These are phyloP conservation scores for Populus tremula DNA, from an alignment of 345 rosid species.

Conservation along the genomic window DNA sequence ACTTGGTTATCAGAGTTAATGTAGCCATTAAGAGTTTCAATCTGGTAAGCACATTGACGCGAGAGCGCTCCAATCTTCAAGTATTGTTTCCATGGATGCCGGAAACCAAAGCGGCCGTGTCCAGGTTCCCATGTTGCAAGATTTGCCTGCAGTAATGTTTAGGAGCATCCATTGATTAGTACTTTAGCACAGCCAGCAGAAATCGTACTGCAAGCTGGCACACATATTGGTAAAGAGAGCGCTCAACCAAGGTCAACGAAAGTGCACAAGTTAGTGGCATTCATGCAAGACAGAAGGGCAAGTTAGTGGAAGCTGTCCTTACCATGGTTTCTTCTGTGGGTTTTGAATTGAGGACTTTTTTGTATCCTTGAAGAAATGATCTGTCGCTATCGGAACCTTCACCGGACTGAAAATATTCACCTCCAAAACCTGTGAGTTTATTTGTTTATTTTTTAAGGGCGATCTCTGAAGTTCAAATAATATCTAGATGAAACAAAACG, in stretches of 20 bases:
- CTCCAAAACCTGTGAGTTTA: conserved; percentile 21
- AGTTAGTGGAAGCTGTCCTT: neutral
- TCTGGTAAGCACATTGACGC: conserved; percentile 28
- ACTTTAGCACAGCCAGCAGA: neutral
- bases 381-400: neutral
- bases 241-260: conserved; percentile 19
- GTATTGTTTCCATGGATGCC: conserved; percentile 36
- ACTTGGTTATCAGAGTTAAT: conserved; percentile 27
- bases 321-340: conserved; percentile 31
- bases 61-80: conserved; percentile 25
- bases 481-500: neutral
- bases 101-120: conserved; percentile 23
- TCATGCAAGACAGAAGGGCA: neutral
- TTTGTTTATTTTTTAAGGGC: neutral
- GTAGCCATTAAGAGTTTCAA: conserved; percentile 29
- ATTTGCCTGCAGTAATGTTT: conserved; percentile 21
- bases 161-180: neutral
- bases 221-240: neutral
- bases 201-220: conserved; percentile 7
- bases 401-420: conserved; percentile 10
- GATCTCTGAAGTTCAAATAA: neutral
- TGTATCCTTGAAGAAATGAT: conserved; percentile 19
- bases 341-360: conserved; percentile 26
- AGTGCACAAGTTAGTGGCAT: neutral
- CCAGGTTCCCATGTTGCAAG: conserved; percentile 33